Base-by-base conservation (phyloP, 139 green algal species). In the Pseudopediastrum boryanum region DNA sequence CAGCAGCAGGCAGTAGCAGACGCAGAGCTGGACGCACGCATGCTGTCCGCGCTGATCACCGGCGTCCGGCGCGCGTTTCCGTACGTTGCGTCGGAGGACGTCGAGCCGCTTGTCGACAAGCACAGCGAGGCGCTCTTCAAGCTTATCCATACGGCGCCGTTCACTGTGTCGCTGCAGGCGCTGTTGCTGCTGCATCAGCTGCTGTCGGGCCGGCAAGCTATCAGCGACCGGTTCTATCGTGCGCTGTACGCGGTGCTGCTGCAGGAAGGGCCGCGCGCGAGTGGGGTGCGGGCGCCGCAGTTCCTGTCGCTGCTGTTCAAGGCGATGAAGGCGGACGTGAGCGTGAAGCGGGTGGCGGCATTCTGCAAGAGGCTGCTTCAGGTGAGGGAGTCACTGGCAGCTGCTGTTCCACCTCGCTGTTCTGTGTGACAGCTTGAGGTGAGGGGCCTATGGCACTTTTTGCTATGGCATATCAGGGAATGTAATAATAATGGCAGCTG, bases 291-390 rank as follows among this genome's bases (percentile, higher is more conserved):
- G 72, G 83, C 44, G 56, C 83, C 93, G 35, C 90, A 97, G 89
- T 95, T 98, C 80, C 80, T 98, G 46, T 84, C 85, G 25, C 87
- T 99, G 50, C 64, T 98, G 36, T 95, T 95, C 91, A 96, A 95
- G 80, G 89, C 85, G 12, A 87, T 80, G 79, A 59, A 91, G 75
- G 87, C 75, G 12, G 96, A 99, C 75, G 81, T 93, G 13, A 91
- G 83, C 27, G 29, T 73, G 23, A 87, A 88, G 61, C 84, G 96
- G 41, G 76, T 93, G 2, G 86, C 91, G 0, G 94, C 96, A 19
- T 97, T 99, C 61, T 84, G 85, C 66, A 99, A 99, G 90, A 87
- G 96, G 3, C 78, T 98, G 61, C 86, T 98, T 80, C 96, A 99
- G 86, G 88, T 96, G 35, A 35, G 36, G 59, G 33, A 12, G 21